Conservation (phyloP, 306 rosid genomes). For the Senna siamea region DNA sequence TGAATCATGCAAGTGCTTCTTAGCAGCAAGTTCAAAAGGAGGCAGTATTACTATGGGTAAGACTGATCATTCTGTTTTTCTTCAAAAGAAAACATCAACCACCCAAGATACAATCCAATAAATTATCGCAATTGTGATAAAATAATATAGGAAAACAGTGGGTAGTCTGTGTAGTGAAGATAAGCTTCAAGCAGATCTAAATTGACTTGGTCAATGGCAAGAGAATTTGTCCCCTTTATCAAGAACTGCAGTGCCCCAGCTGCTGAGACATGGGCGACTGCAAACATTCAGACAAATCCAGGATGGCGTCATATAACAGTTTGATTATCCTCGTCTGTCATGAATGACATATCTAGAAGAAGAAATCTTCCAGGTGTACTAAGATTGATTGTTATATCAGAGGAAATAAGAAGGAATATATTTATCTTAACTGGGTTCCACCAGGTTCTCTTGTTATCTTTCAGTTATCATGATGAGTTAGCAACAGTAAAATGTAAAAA, state of each 20-base stretch:
- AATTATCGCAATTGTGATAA: not conserved
- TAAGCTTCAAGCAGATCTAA: not conserved
- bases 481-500: not conserved
- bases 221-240: constrained; percentile 25
- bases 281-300: constrained; percentile 33
- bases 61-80: not conserved
- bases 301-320: constrained; percentile 31
- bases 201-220: constrained; percentile 22
- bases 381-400: not conserved
- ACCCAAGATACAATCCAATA: not conserved
- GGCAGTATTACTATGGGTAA: not conserved
- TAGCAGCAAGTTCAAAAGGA: not conserved
- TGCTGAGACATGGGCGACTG: constrained; percentile 31
- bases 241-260: constrained; percentile 37
- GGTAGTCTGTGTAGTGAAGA: constrained; percentile 8
- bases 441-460: not conserved
- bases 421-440: not conserved
- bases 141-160: not conserved
- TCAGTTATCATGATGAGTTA: not conserved
- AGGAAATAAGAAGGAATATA: not conserved
- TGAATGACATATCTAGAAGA: constrained; percentile 21
- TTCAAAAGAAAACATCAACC: not conserved
- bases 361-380: constrained; percentile 15
- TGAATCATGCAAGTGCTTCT: not conserved
- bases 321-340: constrained; percentile 33